phyloP scores from a whole-genome alignment of 2,329 filamentous ascomycete genomes.

The Fusarium brachygibbosum region DNA sequence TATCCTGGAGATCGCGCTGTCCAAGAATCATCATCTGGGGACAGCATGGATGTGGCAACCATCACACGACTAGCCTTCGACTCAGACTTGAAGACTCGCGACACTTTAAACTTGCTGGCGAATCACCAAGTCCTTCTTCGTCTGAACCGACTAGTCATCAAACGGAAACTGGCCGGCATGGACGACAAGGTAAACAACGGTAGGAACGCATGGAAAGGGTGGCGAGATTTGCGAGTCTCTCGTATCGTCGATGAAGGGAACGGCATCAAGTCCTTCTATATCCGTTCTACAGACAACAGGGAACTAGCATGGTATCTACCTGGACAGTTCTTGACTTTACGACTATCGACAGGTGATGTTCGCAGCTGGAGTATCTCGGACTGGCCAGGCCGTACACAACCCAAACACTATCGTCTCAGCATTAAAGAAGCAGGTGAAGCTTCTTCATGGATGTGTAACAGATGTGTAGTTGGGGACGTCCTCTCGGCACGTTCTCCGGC shows the following conservation, averaged over 20 bases:
- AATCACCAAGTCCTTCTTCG: slow-evolving; percentile 2
- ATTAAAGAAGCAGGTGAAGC: slow-evolving; percentile 2
- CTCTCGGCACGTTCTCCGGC: slow-evolving; percentile 11
- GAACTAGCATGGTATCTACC: slow-evolving; percentile 10
- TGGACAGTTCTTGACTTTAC: slow-evolving; percentile 13
- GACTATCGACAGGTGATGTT: slow-evolving; percentile 9
- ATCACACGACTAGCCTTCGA: slow-evolving; percentile 3
- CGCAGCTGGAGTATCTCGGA: slow-evolving; percentile 22
- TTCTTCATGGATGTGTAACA: slow-evolving; percentile 8
- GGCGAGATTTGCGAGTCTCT: slow-evolving; percentile 4
- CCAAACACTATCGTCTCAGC: slow-evolving; percentile 6
- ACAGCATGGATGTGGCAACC: slow-evolving; percentile 9
- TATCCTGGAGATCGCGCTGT: slow-evolving; percentile 11
- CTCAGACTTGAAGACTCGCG: slow-evolving; percentile 8
- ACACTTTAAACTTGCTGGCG: slow-evolving; percentile 6
- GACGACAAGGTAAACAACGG: not conserved
- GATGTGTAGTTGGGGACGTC: not conserved
- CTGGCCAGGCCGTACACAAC: slow-evolving; percentile 16
- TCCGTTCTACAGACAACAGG: not conserved
- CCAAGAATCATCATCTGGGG: slow-evolving; percentile 3
- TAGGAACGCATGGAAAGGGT: slow-evolving; percentile 6
- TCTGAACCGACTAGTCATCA: not conserved
- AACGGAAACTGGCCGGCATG: not conserved
- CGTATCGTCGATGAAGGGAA: slow-evolving; percentile 3
- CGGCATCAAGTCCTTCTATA: slow-evolving; percentile 1